Percentiles rank a stretch among this genome's conserved stretches.
Conservation (phyloP, 352 stramenopile species). For the Phytophthora litchii region DNA sequence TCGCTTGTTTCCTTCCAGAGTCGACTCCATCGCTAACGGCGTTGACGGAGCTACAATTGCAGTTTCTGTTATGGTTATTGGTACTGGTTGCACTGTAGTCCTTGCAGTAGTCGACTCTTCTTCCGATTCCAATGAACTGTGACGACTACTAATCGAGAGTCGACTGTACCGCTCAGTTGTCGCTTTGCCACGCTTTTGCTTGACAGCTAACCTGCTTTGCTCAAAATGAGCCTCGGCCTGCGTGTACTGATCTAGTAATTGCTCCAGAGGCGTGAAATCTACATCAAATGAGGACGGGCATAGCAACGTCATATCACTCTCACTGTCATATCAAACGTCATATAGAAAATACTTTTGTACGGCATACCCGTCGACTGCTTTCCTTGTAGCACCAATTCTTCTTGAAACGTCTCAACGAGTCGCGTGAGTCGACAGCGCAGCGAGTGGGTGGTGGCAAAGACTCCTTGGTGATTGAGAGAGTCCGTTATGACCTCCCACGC, state of each 20-base stretch:
- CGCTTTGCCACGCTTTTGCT: not conserved
- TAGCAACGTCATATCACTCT: slow-evolving; percentile 12
- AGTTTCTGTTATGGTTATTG: not conserved
- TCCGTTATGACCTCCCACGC: slow-evolving; percentile 21
- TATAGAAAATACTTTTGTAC: slow-evolving; percentile 1
- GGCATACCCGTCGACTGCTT: slow-evolving; percentile 12
- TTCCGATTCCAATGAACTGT: not conserved
- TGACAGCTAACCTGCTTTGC: not conserved
- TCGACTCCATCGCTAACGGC: not conserved
- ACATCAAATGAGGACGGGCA: not conserved
- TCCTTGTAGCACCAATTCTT: not conserved
- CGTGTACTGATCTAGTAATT: slow-evolving; percentile 15
- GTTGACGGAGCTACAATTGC: not conserved
- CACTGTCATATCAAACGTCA: slow-evolving; percentile 10
- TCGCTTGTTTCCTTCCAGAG: slow-evolving; percentile 3
- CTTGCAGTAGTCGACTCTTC: not conserved
- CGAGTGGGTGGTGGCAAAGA: slow-evolving; percentile 13
- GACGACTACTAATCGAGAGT: slow-evolving; percentile 1
- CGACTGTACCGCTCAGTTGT: not conserved
- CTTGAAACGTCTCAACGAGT: slow-evolving; percentile 12
- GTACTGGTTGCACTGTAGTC: not conserved
- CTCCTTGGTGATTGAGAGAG: slow-evolving; percentile 8
- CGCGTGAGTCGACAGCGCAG: slow-evolving; percentile 22
- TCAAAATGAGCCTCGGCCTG: slow-evolving; percentile 8
- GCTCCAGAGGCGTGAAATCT: slow-evolving; percentile 24